These are phyloP conservation scores for Limtongia smithiae DNA, from an alignment of 805 yeast species.

Conservation along the genomic window DNA sequence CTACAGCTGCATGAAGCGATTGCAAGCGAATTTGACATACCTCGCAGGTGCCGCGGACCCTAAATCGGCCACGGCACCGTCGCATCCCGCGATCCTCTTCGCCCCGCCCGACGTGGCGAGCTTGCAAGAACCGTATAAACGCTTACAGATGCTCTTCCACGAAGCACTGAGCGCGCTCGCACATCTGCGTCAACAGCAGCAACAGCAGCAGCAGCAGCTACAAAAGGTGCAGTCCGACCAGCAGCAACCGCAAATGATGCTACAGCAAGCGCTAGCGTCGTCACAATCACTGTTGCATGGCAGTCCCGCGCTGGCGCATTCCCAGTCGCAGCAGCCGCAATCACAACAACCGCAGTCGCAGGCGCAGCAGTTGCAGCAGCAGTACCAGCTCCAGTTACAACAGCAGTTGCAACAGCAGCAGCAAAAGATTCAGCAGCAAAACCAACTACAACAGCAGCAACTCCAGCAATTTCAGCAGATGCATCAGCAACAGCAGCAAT, in stretches of 20 bases:
- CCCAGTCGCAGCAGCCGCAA: not conserved
- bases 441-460: slow-evolving; percentile 27
- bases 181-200: slow-evolving; percentile 30
- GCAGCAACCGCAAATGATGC: not conserved
- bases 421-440: slow-evolving; percentile 31
- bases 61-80: slow-evolving; percentile 24
- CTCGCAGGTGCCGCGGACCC: slow-evolving; percentile 36
- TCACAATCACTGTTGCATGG: too few relatives aligned
- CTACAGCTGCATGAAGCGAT: slow-evolving; percentile 34
- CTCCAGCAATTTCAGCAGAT: slow-evolving; percentile 25
- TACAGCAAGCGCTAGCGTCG: too few relatives aligned
- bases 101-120: slow-evolving; percentile 35
- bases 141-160: slow-evolving; percentile 36
- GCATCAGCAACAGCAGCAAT: slow-evolving; percentile 11
- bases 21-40: slow-evolving; percentile 39
- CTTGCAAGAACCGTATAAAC: slow-evolving; percentile 35
- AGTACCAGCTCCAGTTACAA: slow-evolving; percentile 9
- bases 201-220: slow-evolving; percentile 22
- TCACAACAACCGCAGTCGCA: slow-evolving; percentile 1
- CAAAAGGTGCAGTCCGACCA: not conserved
- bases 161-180: slow-evolving; percentile 31
- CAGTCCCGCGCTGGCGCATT: too few relatives aligned
- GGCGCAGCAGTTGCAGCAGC: slow-evolving; percentile 1
- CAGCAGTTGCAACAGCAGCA: slow-evolving; percentile 22
- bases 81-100: slow-evolving; percentile 35